Evolutionary conservation across 139 green algal species (phyloP).

Genomic region (Auxenochlorella protothecoides): DNA sequence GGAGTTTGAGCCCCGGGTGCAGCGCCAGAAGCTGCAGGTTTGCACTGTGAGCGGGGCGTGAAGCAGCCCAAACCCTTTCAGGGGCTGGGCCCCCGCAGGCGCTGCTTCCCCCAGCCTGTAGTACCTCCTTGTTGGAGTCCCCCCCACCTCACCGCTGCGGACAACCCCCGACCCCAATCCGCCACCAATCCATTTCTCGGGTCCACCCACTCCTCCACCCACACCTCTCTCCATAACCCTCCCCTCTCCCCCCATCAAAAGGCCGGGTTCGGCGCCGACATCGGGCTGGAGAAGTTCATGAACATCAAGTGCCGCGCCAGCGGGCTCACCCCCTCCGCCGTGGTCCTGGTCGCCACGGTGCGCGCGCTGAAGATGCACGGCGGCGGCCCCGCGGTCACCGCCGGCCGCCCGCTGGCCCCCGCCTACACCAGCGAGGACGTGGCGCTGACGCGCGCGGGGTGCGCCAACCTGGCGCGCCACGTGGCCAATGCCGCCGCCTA

Average conservation of each 20-base stretch:
- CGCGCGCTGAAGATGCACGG: slow-evolving; percentile 92
- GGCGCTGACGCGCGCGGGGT: slow-evolving; percentile 66
- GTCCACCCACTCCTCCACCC: too few relatives aligned
- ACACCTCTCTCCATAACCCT: too few relatives aligned
- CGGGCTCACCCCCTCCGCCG: slow-evolving; percentile 56
- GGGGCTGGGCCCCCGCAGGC: too few relatives aligned
- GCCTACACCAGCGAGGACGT: slow-evolving; percentile 87
- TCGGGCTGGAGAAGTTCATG: slow-evolving; percentile 90
- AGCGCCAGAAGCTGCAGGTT: too few relatives aligned
- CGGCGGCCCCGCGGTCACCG: slow-evolving; percentile 67
- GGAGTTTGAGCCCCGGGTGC: too few relatives aligned
- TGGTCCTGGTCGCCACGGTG: slow-evolving; percentile 91
- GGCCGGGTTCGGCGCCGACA: slow-evolving; percentile 95
- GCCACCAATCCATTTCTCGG: too few relatives aligned
- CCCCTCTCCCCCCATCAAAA: slow-evolving; percentile 7
- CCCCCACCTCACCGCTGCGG: not conserved
- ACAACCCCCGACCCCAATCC: too few relatives aligned
- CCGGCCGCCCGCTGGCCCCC: slow-evolving; percentile 80
- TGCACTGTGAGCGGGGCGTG: too few relatives aligned
- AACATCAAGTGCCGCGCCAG: slow-evolving; percentile 90
- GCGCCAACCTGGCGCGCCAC: slow-evolving; percentile 73
- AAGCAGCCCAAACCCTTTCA: too few relatives aligned
- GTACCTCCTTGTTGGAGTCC: not conserved
- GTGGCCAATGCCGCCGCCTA: slow-evolving; percentile 79
- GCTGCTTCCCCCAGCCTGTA: too few relatives aligned